phyloP scores from a whole-genome alignment of 1,284 basidiomycete species.

The Fomitopsis schrenkii region DNA sequence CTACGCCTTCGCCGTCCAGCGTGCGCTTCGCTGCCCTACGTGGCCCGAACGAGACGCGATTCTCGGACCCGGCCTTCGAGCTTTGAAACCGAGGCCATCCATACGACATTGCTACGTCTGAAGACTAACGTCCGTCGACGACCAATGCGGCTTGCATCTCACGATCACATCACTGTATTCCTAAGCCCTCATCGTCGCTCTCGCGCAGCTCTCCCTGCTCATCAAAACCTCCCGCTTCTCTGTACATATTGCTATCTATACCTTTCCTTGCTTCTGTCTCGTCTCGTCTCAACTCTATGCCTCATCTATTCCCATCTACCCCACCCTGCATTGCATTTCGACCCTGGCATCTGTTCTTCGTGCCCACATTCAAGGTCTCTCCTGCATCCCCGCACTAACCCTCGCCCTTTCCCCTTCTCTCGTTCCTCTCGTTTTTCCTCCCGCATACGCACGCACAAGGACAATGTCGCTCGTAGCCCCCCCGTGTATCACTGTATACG shows the following conservation, averaged over 20 bases:
- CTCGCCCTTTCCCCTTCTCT: not conserved
- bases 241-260: not conserved
- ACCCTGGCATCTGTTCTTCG: not conserved
- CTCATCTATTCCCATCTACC: not conserved
- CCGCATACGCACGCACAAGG: not conserved
- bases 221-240: not conserved
- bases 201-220: not conserved
- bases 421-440: not conserved
- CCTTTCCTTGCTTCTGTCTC: not conserved
- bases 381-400: not conserved
- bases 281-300: not conserved
- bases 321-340: not conserved
- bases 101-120: not conserved
- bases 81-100: not conserved
- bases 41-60: constrained; percentile 18
- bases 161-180: not conserved
- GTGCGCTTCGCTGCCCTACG: constrained; percentile 37
- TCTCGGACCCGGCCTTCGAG: constrained; percentile 15
- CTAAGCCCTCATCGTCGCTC: not conserved
- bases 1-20: constrained; percentile 58
- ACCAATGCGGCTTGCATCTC: not conserved
- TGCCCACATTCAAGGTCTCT: not conserved
- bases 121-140: not conserved
- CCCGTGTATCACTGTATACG: not conserved
- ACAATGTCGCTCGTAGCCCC: not conserved